Evolutionary conservation across 2,329 filamentous ascomycete species (phyloP).

Genomic region (Cladosporium colombiae): DNA sequence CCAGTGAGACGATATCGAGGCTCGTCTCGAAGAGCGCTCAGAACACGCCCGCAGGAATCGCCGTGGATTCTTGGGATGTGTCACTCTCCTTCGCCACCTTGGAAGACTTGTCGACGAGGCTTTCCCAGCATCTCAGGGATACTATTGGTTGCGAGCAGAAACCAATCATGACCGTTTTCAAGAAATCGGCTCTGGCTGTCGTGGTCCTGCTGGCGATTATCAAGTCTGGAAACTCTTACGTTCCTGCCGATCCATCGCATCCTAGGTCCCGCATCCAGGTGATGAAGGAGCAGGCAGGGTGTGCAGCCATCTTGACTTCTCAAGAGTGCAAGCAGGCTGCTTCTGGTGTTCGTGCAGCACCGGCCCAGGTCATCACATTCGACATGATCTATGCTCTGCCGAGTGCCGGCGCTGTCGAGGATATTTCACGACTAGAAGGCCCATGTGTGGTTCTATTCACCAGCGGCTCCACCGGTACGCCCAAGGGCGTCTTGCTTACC

Average conservation of each 20-base stretch:
- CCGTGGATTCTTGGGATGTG: neutral
- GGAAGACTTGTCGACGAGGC: neutral
- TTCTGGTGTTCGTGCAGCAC: neutral
- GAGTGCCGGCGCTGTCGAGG: neutral
- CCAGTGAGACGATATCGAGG: neutral
- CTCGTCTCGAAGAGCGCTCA: neutral
- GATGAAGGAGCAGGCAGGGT: neutral
- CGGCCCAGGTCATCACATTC: neutral
- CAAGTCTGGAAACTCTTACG: neutral
- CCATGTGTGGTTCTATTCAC: neutral
- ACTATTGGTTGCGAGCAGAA: neutral
- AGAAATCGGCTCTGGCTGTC: neutral
- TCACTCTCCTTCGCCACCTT: neutral
- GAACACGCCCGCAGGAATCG: neutral
- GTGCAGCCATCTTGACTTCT: neutral
- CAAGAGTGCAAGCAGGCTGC: neutral
- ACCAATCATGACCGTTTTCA: neutral
- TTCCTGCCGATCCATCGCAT: neutral
- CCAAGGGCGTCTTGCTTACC: neutral
- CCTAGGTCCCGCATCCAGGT: neutral
- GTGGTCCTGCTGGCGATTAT: neutral
- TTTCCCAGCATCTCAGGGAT: neutral
- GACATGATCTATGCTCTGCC: neutral
- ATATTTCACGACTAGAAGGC: neutral
- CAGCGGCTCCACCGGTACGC: neutral